Evolutionary conservation across 1,139 yeast species (phyloP).

Genomic region (Wickerhamiella pararugosa): DNA sequence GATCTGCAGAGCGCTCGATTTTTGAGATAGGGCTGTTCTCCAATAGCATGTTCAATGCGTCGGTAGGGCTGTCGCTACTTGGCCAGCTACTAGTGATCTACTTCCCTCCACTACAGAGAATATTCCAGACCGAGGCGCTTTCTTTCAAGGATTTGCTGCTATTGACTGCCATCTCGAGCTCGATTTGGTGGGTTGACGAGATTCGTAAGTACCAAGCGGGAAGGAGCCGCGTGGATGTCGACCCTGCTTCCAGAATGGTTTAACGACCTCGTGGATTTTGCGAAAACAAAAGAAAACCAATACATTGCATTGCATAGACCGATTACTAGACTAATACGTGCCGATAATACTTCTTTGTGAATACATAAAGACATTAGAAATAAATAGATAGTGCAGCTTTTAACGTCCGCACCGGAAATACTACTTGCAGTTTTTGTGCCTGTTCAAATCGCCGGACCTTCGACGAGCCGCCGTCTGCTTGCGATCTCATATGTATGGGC

Average conservation of each 20-base stretch:
- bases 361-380: neutral
- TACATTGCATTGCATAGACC: neutral
- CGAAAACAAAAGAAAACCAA: neutral
- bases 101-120: constrained; percentile 75
- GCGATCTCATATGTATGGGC: too few species aligned
- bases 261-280: neutral
- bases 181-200: constrained; percentile 81
- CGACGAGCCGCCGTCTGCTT: too few species aligned
- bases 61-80: constrained; percentile 73
- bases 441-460: too few species aligned
- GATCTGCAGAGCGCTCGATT: constrained; percentile 70
- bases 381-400: too few species aligned
- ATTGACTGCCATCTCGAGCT: constrained; percentile 49
- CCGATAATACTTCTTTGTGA: neutral
- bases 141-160: constrained; percentile 49
- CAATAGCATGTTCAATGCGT: constrained; percentile 82
- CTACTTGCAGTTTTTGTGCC: too few species aligned
- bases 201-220: constrained; percentile 37
- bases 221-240: constrained; percentile 1
- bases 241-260: constrained; percentile 1
- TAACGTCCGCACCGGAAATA: too few species aligned
- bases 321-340: neutral
- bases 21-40: constrained; percentile 59
- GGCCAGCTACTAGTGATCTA: constrained; percentile 94
- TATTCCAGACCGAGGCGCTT: constrained; percentile 90